Evolutionary conservation across 2,329 filamentous ascomycete genomes (phyloP), one percentile per base, ranked within the genome.

Genomic region (Neonectria neomacrospora): DNA sequence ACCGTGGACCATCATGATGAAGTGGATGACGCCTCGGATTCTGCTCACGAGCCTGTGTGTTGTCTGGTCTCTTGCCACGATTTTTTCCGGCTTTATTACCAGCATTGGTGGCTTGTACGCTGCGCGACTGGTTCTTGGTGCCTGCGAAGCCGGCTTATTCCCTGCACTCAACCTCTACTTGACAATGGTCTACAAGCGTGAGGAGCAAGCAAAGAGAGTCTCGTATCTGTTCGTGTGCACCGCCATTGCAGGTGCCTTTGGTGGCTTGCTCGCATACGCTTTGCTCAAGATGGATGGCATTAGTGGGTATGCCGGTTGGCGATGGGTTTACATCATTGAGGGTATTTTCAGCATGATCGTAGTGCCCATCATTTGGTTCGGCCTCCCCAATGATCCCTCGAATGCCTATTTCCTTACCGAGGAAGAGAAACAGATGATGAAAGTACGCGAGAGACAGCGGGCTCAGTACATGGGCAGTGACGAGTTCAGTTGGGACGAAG

Each of bases 171-270:
- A 67, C 59, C 9, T 72, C 14, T 75, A 74, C 53, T 68, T 75
- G 23, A 73, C 70, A 26, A 71, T 72, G 61, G 66, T 74, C 3
- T 76, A 75, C 47, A 82, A 83, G 18, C 79, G 81, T 6, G 81
- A 84, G 3, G 86, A 89, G 72, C 79, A 85, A 20, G 84, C 82
- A 2, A 80, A 84, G 14, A 79, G 86, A 3, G 83, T 87, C 5
- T 85, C 85, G 0, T 81, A 84, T 54, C 65, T 75, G 16, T 67
- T 75, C 53, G 84, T 82, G 51, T 86, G 80, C 56, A 83, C 83
- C n/a, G 86, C 85, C 5, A 68, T 83, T 23, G 75, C 81, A 0
- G 82, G 80, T 0, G 79, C 81, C 81, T 70, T 77, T 47, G 76
- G 75, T 3, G 76, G 76, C 0, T 64, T 78, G 34, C 65, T 77